A percentile compares a stretch with the other conserved stretches of the same genome.
phyloP scores from a whole-genome alignment of 345 rosid genomes.

The Mallotus nudiflorus region DNA sequence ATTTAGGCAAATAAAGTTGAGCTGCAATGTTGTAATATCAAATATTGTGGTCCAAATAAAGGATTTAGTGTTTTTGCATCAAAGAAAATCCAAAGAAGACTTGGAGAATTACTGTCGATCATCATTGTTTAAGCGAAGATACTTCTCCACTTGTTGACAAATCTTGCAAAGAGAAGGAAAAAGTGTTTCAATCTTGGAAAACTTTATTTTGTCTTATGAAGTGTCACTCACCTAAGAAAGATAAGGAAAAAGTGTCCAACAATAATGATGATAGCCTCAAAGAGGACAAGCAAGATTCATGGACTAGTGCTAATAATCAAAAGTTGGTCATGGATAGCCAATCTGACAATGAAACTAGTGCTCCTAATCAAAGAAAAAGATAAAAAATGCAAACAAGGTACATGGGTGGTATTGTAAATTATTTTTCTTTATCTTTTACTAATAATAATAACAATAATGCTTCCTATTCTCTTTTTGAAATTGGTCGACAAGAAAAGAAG shows the following conservation, averaged over 20 bases:
- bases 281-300: constrained; percentile 38
- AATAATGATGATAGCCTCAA: constrained; percentile 17
- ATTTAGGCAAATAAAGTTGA: constrained; percentile 69
- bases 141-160: constrained; percentile 29
- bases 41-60: constrained; percentile 52
- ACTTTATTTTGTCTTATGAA: constrained; percentile 33
- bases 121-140: constrained; percentile 14
- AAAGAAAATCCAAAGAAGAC: constrained; percentile 53
- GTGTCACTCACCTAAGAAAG: constrained; percentile 19
- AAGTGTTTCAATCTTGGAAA: constrained; percentile 44
- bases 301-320: constrained; percentile 27
- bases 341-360: constrained; percentile 44
- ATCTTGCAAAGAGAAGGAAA: constrained; percentile 50
- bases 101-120: constrained; percentile 29
- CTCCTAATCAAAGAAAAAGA: constrained; percentile 37
- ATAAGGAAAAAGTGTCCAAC: neutral
- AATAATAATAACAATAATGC: constrained; percentile 28
- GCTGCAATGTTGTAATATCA: constrained; percentile 67
- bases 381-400: constrained; percentile 44
- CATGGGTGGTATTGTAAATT: constrained; percentile 33
- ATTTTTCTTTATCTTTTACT: constrained; percentile 40
- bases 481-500: constrained; percentile 53
- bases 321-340: constrained; percentile 39
- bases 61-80: constrained; percentile 73
- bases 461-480: constrained; percentile 48